Base-by-base conservation (phyloP, 768 basidiomycete genomes). In the Pilatotrama ljubarskyi region DNA sequence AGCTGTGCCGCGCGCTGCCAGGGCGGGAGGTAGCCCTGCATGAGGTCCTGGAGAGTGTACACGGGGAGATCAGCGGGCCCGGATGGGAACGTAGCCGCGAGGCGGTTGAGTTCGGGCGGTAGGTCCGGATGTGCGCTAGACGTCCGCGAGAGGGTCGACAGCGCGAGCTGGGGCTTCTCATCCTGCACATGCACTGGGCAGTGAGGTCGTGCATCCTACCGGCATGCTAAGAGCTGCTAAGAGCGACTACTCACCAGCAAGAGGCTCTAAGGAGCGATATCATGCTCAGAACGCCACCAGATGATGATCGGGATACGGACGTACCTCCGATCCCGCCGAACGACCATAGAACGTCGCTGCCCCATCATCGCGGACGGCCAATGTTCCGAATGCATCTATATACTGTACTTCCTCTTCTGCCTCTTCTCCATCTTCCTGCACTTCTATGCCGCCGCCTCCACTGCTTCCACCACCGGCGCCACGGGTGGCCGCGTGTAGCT, bases 271-370 rank as follows among this genome's bases (percentile, higher is more conserved):
- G 36, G 17, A 18, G 18, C n/a, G 18, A 26, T 26, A 5, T n/a
- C 35, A 35, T 9, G 44, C 18, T 50, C 25, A 55, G 52, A 43
- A 29, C 42, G 37, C 29, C 17, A 18, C 15, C 8, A 7, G 14
- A 25, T 36, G 15, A n/a, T 42, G 41, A 52, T 48, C 6, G 18
- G n/a, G 20, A 14, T 47, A 36, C 26, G 17, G 15, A 74, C 84
- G 48, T 58, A 88, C 88, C 78, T 91, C 89, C 50, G 88, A 80
- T 29, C 88, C 88, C 11, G 86, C 88, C 15, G 89, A 86, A 35
- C 83, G 84, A 18, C 90, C 90, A 67, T 87, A 90, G 72, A 88
- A 91, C 65, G 84, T 86, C 18, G 82, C 84, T 29, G 81, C 77
- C 3, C 88, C 90, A 46, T 80, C 77, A 57, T 87, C 87, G 3